Base-by-base conservation (phyloP, 331 rosid species). In the Quercus tomentella region DNA sequence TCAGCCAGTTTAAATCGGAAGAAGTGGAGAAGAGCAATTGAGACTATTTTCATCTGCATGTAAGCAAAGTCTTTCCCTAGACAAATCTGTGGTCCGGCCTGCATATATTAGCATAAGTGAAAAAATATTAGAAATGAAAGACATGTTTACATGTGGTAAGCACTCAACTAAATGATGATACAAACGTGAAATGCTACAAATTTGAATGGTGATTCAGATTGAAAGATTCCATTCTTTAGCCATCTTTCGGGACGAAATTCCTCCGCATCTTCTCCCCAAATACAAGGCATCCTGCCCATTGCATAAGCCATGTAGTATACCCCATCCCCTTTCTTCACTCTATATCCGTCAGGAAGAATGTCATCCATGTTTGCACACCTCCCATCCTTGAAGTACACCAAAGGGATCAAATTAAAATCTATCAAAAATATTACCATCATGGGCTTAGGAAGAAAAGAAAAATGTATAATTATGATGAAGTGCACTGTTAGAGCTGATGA, bases 1-100 rank as follows among this genome's bases (percentile, higher is more conserved):
- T 88, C 84, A 6, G 79, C 85, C 70, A 92, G 30, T 82, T 91
- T 88, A 76, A 92, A 89, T 69, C 45, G 80, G 72, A 91, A 92
- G 86, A 80, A 89, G 35, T 14, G 81, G 49, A 94, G 66, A 76
- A 94, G 89, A 61, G 92, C 77, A 33, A 80, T 81, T 2, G 91
- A 84, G 26, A 90, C 75, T 74, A 94, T 92, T 79, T 92, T 94
- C 98, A 94, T 94, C 84, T 92, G 98, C 80, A 90, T 86, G 66
- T 94, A 94, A 9, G 97, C 93, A 79, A 94, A 92, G 45, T 94
- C 94, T 74, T 88, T 94, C 20, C 98, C 97, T 30, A 94, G 85
- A 76, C 97, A 92, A 2, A 85, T 86, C 8, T 93, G 87, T 11
- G 95, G 97, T 26, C 97, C 97, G 25, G 85, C 98, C 98, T 94